These are phyloP conservation scores for Obelidium mucronatum DNA, from an alignment of 192 early-diverging fungal species.

Conservation along the genomic window DNA sequence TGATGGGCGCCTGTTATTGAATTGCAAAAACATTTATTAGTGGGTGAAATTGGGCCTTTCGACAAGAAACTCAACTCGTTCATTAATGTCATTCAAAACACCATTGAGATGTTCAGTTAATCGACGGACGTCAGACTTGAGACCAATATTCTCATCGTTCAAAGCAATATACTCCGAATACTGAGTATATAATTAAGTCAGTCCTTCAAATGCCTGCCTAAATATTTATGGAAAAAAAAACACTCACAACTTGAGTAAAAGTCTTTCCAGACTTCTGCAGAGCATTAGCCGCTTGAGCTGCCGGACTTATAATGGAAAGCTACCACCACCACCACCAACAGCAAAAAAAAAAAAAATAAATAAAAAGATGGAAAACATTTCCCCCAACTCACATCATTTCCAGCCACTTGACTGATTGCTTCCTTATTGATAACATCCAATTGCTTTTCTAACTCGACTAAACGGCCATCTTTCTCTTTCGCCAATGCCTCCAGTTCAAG, in stretches of 20 bases:
- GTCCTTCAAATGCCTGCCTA: not conserved
- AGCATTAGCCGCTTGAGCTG: slow-evolving; percentile 31
- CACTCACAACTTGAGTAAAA: slow-evolving; percentile 41
- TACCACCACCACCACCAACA: not conserved
- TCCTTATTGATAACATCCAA: slow-evolving; percentile 8
- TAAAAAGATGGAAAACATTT: too few species aligned
- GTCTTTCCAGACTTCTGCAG: slow-evolving; percentile 41
- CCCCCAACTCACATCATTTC: not conserved
- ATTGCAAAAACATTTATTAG: not conserved
- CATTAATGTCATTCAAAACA: slow-evolving; percentile 33
- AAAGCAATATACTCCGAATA: slow-evolving; percentile 32
- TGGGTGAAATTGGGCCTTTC: too few species aligned
- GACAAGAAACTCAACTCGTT: slow-evolving; percentile 27
- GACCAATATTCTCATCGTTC: slow-evolving; percentile 22
- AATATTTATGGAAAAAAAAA: not conserved
- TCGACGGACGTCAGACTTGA: slow-evolving; percentile 5
- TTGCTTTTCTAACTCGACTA: slow-evolving; percentile 30
- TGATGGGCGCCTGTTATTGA: slow-evolving; percentile 32
- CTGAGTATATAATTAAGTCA: slow-evolving; percentile 23
- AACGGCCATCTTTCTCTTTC: slow-evolving; percentile 3
- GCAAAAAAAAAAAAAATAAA: not conserved
- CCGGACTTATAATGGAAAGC: slow-evolving; percentile 32
- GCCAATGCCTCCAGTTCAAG: not conserved
- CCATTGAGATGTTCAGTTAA: slow-evolving; percentile 28
- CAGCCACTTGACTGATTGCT: not conserved